Evolutionary conservation across 768 basidiomycete species (phyloP).

Genomic region (Mycena maculata): DNA sequence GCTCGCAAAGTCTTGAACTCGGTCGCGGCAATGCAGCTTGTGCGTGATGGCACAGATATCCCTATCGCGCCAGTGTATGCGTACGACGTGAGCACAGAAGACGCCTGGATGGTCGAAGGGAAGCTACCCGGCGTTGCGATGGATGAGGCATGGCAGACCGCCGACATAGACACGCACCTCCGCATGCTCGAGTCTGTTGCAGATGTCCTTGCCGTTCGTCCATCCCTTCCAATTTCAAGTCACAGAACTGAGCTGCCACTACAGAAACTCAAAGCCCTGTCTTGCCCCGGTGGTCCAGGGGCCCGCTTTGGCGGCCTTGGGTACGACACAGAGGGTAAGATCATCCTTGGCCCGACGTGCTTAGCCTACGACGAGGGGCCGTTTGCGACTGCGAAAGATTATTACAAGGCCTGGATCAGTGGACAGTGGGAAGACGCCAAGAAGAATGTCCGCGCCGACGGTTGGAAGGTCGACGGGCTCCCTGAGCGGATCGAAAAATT

Average conservation of each 20-base stretch:
- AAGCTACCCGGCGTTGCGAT: conserved; percentile 14
- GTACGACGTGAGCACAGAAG: conserved; percentile 11
- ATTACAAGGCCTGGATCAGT: conserved; percentile 25
- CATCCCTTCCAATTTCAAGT: too few relatives aligned
- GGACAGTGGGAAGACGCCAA: conserved; percentile 27
- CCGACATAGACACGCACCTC: conserved; percentile 6
- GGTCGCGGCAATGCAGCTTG: conserved; percentile 12
- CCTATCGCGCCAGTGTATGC: conserved; percentile 23
- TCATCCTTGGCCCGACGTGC: conserved; percentile 18
- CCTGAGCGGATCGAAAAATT: conserved; percentile 24
- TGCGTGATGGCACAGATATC: conserved; percentile 20
- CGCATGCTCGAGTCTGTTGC: conserved; percentile 26
- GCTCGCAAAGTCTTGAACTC: conserved; percentile 19
- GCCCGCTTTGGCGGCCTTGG: conserved; percentile 14
- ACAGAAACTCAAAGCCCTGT: conserved; percentile 20
- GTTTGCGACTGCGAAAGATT: conserved; percentile 16
- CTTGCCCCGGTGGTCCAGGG: background rate
- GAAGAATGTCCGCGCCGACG: conserved; percentile 10
- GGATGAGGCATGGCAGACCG: conserved; percentile 24
- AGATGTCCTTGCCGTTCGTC: conserved; percentile 21
- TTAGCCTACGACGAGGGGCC: conserved; percentile 22
- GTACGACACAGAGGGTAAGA: conserved; percentile 19
- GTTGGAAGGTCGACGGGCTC: conserved; percentile 20
- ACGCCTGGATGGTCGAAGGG: conserved; percentile 23
- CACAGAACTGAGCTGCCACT: background rate